Evolutionary conservation across 805 yeast genomes (phyloP).

Genomic region (Yamadazyma ubonensis): DNA sequence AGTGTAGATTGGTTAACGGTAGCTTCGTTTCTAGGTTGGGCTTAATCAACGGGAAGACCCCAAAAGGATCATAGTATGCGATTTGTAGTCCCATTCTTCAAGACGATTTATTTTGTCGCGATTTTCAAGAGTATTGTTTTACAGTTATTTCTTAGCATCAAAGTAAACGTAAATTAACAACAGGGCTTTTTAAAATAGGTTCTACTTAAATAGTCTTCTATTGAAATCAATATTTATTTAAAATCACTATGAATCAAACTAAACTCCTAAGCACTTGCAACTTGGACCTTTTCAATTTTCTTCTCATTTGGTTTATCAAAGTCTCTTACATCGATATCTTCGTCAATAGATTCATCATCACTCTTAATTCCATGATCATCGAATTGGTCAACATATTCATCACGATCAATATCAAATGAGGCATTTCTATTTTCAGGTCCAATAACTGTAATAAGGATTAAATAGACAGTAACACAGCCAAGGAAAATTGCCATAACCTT

Average conservation of each 20-base stretch:
- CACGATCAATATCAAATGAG: conserved; percentile 21
- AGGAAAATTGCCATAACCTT: conserved; percentile 66
- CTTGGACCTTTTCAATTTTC: conserved; percentile 5
- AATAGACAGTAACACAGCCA: conserved; percentile 59
- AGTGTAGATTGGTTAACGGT: conserved; percentile 66
- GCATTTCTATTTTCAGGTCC: conserved; percentile 57
- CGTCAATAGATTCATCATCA: conserved; percentile 11
- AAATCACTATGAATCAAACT: not conserved
- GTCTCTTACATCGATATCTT: not conserved
- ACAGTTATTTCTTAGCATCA: too few relatives aligned
- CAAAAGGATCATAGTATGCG: conserved; percentile 70
- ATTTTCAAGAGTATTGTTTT: not conserved
- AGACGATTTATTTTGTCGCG: conserved; percentile 1
- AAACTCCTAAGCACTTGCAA: not conserved
- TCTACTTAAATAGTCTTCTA: too few relatives aligned
- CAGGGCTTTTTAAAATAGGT: too few relatives aligned
- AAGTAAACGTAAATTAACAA: too few relatives aligned
- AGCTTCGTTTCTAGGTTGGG: conserved; percentile 45
- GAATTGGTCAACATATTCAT: conserved; percentile 13
- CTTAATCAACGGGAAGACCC: conserved; percentile 47
- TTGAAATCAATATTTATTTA: not conserved
- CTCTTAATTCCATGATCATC: conserved; percentile 11
- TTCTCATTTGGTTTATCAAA: not conserved
- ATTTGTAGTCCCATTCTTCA: conserved; percentile 5
- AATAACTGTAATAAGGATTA: conserved; percentile 47